Evolutionary conservation across 139 green algal genomes (phyloP), one percentile per base, ranked within the genome.

Genomic region (Raphidocelis subcapitata): DNA sequence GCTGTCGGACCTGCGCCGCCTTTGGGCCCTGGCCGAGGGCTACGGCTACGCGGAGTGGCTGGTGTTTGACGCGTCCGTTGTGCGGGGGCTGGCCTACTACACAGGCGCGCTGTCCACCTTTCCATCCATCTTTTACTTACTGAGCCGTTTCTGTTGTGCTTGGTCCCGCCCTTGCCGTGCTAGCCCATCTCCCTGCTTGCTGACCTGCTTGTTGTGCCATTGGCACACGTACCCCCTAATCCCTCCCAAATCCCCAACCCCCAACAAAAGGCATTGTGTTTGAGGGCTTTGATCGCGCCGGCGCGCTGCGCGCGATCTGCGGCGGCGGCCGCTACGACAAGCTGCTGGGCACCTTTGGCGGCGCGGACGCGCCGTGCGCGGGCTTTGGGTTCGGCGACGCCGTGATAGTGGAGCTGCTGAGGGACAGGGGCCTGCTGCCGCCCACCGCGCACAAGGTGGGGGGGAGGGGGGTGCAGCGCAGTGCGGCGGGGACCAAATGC

Each of bases 11-110:
- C 76, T 99, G 35, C 72, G 80, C 55, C 68, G 69, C 24, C 86
- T 99, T 32, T 99, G 95, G 65, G 32, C 59, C 28, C 86, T 99
- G 33, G 92, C 92, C 3, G 85, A 88, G 5, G 94, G 85, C 0
- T 97, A 97, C 74, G 94, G 93, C 51, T 91, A 85, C 51, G 67
- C 72, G 2, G 91, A 99, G 65, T 99, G 92, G 92, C 86, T 99
- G 28, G 75, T 90, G 32, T 97, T 98, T 85, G 95, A 99, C 67
- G 85, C 93, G 18, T 92, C 79, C 56, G 89, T 98, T 1, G 94
- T 99, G 54, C 82, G 96, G 32, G 96, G 96, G 23, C 88, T 99
- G 56, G 94, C 96, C 0, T 99, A 99, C 86, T 99, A 99, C 88
- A 99, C 95, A 68, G 91, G 93, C 90, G 73, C 18, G 72, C 8